These are phyloP conservation scores for Fusarium multiceps DNA, from an alignment of 2,329 filamentous ascomycete species.

Conservation along the genomic window DNA sequence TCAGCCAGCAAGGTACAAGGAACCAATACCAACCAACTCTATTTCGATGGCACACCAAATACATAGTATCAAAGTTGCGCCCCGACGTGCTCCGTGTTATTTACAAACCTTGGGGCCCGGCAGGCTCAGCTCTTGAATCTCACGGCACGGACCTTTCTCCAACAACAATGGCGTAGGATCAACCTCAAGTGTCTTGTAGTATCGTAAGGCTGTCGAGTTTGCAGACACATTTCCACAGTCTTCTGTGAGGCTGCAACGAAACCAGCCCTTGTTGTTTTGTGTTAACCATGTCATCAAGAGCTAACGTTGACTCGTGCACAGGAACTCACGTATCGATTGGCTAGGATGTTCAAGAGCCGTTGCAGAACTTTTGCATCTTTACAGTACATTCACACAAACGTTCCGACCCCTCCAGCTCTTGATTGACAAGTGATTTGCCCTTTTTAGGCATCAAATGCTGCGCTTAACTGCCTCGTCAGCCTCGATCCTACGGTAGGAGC, in stretches of 20 bases:
- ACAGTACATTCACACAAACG: not conserved
- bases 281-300: not conserved
- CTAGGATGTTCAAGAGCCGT: not conserved
- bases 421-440: constrained; percentile 32
- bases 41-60: not conserved
- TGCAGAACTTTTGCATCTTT: constrained; percentile 13
- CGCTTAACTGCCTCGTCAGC: constrained; percentile 26
- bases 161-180: constrained; percentile 6
- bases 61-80: not conserved
- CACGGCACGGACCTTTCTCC: constrained; percentile 19
- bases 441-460: constrained; percentile 12
- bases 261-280: constrained; percentile 5
- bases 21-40: not conserved
- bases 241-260: constrained; percentile 14
- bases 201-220: constrained; percentile 31
- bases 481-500: constrained; percentile 13
- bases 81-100: not conserved
- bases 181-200: not conserved
- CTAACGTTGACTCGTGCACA: constrained; percentile 3
- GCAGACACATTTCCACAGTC: constrained; percentile 5
- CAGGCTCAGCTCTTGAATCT: constrained; percentile 9
- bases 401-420: constrained; percentile 23
- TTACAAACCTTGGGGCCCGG: constrained; percentile 3
- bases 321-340: not conserved
- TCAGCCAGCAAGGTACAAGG: constrained; percentile 2